These are phyloP conservation scores for Rhytidhysteron rufulum DNA, from an alignment of 2,329 filamentous ascomycete genomes.

Conservation along the genomic window DNA sequence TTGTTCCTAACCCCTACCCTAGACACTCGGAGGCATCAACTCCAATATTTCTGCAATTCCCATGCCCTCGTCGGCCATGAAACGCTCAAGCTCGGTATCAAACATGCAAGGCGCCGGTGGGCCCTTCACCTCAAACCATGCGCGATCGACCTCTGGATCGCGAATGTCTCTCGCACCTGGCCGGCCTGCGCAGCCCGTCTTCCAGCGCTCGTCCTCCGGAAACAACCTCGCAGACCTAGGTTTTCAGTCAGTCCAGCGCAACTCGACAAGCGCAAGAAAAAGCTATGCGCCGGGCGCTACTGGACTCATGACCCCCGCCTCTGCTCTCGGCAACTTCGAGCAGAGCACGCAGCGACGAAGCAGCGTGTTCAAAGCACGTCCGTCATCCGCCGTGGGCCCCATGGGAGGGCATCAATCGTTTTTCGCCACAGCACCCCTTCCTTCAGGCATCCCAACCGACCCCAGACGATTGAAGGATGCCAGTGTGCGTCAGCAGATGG, in stretches of 20 bases:
- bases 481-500: constrained; percentile 75
- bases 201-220: constrained; percentile 79
- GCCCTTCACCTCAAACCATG: constrained; percentile 64
- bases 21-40: constrained; percentile 85
- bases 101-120: constrained; percentile 57
- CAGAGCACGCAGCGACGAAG: constrained; percentile 65
- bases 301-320: constrained; percentile 42
- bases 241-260: constrained; percentile 77
- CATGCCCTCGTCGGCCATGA: constrained; percentile 88
- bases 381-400: constrained; percentile 65
- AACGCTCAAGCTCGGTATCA: constrained; percentile 78
- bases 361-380: constrained; percentile 58
- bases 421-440: constrained; percentile 80
- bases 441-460: constrained; percentile 79
- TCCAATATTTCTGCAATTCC: constrained; percentile 75
- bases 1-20: constrained; percentile 12
- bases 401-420: constrained; percentile 78
- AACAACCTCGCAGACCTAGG: constrained; percentile 75
- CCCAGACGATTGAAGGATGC: constrained; percentile 82
- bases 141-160: constrained; percentile 76
- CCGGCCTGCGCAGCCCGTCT: constrained; percentile 80
- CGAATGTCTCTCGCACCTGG: constrained; percentile 78
- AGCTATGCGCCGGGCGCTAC: constrained; percentile 62
- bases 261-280: constrained; percentile 73
- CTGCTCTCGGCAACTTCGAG: constrained; percentile 44